phyloP scores from a whole-genome alignment of 805 yeast genomes.

The Starmerella tilneyi region DNA sequence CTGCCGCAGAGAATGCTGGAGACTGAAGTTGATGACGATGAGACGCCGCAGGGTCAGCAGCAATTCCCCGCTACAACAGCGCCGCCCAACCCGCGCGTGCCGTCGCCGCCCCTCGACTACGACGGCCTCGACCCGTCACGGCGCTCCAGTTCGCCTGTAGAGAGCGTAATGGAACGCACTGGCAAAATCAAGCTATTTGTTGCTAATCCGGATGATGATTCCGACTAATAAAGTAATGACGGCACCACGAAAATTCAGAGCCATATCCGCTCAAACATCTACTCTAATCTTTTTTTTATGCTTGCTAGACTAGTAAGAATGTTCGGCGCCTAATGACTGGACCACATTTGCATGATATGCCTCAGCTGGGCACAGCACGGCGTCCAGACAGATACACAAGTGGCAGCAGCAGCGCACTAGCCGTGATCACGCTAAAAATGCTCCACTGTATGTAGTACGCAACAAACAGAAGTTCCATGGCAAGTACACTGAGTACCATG shows the following conservation, averaged over 20 bases:
- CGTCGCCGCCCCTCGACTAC: constrained; percentile 5
- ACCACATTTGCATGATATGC: no score
- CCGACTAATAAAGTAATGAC: neutral
- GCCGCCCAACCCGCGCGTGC: constrained; percentile 4
- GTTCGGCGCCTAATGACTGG: no score
- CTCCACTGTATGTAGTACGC: constrained; percentile 50
- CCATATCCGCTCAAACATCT: neutral
- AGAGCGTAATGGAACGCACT: constrained; percentile 30
- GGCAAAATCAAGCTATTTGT: constrained; percentile 32
- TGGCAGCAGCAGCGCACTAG: constrained; percentile 40
- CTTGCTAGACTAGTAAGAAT: no score
- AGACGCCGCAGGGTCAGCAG: constrained; percentile 22
- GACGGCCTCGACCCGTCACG: constrained; percentile 6
- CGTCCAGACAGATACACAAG: constrained; percentile 45
- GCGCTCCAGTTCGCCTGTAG: constrained; percentile 23
- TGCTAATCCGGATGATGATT: constrained; percentile 32
- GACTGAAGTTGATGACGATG: constrained; percentile 63
- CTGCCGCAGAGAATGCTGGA: constrained; percentile 56
- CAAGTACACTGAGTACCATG: constrained; percentile 32
- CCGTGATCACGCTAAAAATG: constrained; percentile 48
- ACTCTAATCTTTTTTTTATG: no score
- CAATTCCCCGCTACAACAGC: neutral
- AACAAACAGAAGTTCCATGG: constrained; percentile 46
- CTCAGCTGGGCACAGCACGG: constrained; percentile 1
- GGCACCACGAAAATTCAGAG: neutral